These are phyloP conservation scores for Boletus subcaerulescens DNA, from an alignment of 768 basidiomycete species.

Conservation along the genomic window DNA sequence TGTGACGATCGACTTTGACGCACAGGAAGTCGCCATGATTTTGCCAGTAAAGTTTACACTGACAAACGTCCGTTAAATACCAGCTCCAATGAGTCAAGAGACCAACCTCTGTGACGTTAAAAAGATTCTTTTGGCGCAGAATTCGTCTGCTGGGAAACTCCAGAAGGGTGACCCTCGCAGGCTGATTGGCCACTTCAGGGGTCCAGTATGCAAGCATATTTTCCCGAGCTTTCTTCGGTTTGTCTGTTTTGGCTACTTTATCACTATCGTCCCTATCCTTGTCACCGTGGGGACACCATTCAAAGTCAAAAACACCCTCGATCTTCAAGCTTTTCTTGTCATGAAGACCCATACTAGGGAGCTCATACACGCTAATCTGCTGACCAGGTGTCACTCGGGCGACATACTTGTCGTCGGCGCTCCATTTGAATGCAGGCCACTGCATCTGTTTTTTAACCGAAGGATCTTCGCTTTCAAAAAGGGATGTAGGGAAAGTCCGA, in stretches of 20 bases:
- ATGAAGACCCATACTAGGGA: constrained; percentile 89
- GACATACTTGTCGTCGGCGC: constrained; percentile 92
- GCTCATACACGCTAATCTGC: constrained; percentile 95
- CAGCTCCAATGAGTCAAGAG: not conserved
- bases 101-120: constrained; percentile 94
- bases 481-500: constrained; percentile 80
- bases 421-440: constrained; percentile 98
- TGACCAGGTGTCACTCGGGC: constrained; percentile 85
- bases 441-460: constrained; percentile 76
- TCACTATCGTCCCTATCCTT: constrained; percentile 77
- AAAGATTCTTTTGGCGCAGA: constrained; percentile 92
- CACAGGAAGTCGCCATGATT: constrained; percentile 98
- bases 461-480: constrained; percentile 54
- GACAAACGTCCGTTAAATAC: constrained; percentile 7
- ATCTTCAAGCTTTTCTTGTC: constrained; percentile 98
- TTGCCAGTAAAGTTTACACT: constrained; percentile 99
- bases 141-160: constrained; percentile 81
- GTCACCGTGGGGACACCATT: constrained; percentile 95
- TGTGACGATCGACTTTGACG: constrained; percentile 98
- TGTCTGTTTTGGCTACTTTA: constrained; percentile 37
- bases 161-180: constrained; percentile 92
- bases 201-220: constrained; percentile 98
- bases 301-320: constrained; percentile 96
- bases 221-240: constrained; percentile 69
- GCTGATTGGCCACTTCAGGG: constrained; percentile 94